Conservation (phyloP, 2,329 filamentous ascomycete genomes). For the Cercospora sp. region DNA sequence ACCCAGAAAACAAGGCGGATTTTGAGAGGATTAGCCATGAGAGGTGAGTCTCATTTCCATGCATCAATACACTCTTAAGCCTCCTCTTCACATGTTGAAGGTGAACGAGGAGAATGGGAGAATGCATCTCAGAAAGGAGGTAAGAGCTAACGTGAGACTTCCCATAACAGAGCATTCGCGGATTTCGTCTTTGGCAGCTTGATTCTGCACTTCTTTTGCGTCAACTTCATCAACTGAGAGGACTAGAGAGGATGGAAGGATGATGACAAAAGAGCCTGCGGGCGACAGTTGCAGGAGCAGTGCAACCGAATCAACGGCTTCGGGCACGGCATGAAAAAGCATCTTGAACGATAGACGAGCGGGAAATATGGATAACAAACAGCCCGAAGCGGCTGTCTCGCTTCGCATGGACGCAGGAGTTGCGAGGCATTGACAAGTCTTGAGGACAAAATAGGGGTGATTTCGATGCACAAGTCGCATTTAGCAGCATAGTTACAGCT, state of each 20-base stretch:
- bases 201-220: conserved; percentile 96
- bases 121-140: no score
- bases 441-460: neutral
- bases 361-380: neutral
- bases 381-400: neutral
- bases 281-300: neutral
- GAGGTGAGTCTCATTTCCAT: no score
- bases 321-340: neutral
- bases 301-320: neutral
- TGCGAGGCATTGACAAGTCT: no score
- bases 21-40: conserved; percentile 78
- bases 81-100: no score
- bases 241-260: neutral
- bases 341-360: neutral
- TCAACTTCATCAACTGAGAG: conserved; percentile 94
- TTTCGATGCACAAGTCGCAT: neutral
- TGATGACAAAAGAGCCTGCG: neutral
- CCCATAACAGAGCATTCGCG: conserved; percentile 74
- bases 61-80: no score
- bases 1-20: conserved; percentile 74
- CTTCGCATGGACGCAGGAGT: no score
- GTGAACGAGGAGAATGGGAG: no score
- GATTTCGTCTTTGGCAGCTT: conserved; percentile 94
- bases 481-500: neutral
- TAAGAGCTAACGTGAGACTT: conserved; percentile 43